phyloP scores from a whole-genome alignment of 2,329 filamentous ascomycete species.

The Arthrobotrys sinensis region DNA sequence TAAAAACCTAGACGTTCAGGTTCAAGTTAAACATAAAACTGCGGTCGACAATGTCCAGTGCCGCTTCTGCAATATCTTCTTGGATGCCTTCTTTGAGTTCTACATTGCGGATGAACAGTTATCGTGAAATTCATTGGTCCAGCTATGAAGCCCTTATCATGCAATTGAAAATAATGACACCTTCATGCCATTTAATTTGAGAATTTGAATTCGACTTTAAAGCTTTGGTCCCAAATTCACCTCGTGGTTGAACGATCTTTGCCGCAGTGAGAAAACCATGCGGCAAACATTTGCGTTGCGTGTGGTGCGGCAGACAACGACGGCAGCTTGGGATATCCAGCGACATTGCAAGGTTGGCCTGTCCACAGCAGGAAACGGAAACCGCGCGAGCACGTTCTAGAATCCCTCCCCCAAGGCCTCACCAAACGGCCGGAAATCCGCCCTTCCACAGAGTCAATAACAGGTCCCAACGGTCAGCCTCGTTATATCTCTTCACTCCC shows the following conservation, averaged over 20 bases:
- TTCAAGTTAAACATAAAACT: too few species aligned
- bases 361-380: conserved; percentile 11
- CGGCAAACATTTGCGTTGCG: conserved; percentile 1
- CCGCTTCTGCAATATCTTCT: too few species aligned
- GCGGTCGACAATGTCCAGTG: too few species aligned
- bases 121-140: too few species aligned
- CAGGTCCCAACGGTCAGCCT: neutral
- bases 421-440: conserved; percentile 6
- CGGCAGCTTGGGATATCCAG: neutral
- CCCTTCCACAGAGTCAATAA: conserved; percentile 1
- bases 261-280: neutral
- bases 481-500: neutral
- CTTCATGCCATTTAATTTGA: too few species aligned
- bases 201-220: too few species aligned
- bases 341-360: conserved; percentile 23
- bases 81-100: too few species aligned
- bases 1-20: too few species aligned
- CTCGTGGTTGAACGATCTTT: neutral
- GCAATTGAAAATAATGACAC: too few species aligned
- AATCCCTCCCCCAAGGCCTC: conserved; percentile 13
- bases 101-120: too few species aligned
- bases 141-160: too few species aligned
- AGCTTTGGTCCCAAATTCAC: too few species aligned
- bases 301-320: conserved; percentile 5
- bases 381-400: conserved; percentile 11